phyloP scores from a whole-genome alignment of 2,329 filamentous ascomycete species.

The Microsporum audouinii region DNA sequence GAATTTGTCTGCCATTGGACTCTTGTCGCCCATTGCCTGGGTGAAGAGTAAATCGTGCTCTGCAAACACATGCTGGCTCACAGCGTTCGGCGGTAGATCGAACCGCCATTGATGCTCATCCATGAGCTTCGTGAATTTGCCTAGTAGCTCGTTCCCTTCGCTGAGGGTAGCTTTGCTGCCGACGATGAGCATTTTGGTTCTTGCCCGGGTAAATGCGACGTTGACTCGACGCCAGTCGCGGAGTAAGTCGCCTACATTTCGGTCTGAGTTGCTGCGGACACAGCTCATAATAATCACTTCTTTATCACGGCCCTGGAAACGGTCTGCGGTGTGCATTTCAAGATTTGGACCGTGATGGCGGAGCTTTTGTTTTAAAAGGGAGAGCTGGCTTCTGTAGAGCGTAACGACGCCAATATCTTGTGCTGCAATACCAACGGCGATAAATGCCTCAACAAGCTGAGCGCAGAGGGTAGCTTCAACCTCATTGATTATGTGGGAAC shows the following conservation, averaged over 20 bases:
- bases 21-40: neutral
- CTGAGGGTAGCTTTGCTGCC: slow-evolving; percentile 70
- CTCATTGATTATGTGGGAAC: slow-evolving; percentile 77
- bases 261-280: slow-evolving; percentile 73
- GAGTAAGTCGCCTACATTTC: slow-evolving; percentile 77
- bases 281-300: slow-evolving; percentile 79
- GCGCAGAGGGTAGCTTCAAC: slow-evolving; percentile 67
- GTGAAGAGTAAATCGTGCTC: slow-evolving; percentile 19
- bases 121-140: slow-evolving; percentile 64
- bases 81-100: slow-evolving; percentile 53
- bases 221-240: slow-evolving; percentile 91
- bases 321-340: slow-evolving; percentile 94
- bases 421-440: slow-evolving; percentile 62
- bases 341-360: slow-evolving; percentile 50
- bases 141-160: slow-evolving; percentile 59
- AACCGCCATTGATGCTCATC: slow-evolving; percentile 68
- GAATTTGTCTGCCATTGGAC: neutral
- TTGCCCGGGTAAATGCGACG: slow-evolving; percentile 85
- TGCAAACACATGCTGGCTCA: slow-evolving; percentile 58
- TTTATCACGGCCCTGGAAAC: slow-evolving; percentile 93
- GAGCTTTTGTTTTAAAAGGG: slow-evolving; percentile 64
- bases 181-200: slow-evolving; percentile 80
- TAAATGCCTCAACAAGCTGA: slow-evolving; percentile 68
- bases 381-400: slow-evolving; percentile 86
- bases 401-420: slow-evolving; percentile 87